Conservation (phyloP, 1,284 basidiomycete species). For the Cutaneotrichosporon cavernicola region DNA sequence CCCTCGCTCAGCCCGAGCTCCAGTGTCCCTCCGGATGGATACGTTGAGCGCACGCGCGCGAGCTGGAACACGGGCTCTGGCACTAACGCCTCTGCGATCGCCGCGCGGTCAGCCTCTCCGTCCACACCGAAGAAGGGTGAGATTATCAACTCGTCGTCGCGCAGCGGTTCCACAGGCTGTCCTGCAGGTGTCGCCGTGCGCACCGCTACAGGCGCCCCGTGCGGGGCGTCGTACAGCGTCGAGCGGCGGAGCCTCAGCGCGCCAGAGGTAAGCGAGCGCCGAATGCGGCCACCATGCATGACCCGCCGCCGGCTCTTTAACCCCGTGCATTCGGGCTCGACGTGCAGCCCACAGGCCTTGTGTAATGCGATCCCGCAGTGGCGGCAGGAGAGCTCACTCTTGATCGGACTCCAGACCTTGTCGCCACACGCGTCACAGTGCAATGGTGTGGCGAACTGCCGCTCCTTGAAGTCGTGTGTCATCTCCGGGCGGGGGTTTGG, state of each 20-base stretch:
- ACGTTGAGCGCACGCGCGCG: conserved; percentile 19
- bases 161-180: conserved; percentile 19
- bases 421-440: conserved; percentile 27
- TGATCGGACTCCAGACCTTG: conserved; percentile 24
- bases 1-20: conserved; percentile 18
- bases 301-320: conserved; percentile 17
- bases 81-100: conserved; percentile 17
- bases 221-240: conserved; percentile 19
- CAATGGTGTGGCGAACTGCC: conserved; percentile 21
- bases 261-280: conserved; percentile 19
- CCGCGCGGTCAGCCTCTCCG: conserved; percentile 18
- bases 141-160: conserved; percentile 26
- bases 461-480: conserved; percentile 29
- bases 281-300: conserved; percentile 9
- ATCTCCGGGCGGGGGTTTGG: conserved; percentile 22
- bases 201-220: conserved; percentile 21
- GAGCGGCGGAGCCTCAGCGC: conserved; percentile 15
- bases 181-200: conserved; percentile 1
- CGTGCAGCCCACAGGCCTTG: conserved; percentile 24
- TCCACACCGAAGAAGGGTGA: conserved; percentile 24
- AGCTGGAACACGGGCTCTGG: conserved; percentile 2
- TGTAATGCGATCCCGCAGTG: conserved; percentile 28
- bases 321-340: conserved; percentile 25
- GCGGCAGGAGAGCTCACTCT: conserved; percentile 22
- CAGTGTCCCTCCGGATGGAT: conserved; percentile 11